These are phyloP conservation scores for Mytilinidion resinicola DNA, from an alignment of 495 filamentous ascomycete genomes.

Conservation along the genomic window DNA sequence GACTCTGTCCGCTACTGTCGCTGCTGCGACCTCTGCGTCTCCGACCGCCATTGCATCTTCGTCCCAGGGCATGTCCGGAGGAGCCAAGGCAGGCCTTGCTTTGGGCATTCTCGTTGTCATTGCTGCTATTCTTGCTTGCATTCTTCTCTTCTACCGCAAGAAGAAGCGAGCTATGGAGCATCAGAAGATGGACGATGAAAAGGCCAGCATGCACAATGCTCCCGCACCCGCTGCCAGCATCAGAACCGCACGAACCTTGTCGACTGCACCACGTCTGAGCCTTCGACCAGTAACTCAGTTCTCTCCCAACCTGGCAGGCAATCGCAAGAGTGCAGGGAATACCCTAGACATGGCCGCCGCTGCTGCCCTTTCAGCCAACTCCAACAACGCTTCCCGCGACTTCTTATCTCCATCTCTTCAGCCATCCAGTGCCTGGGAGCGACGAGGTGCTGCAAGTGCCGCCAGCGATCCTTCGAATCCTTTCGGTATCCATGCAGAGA, in stretches of 20 bases:
- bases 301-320: constrained; percentile 56
- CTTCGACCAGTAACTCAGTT: constrained; percentile 86
- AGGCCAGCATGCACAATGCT: constrained; percentile 43
- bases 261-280: constrained; percentile 67
- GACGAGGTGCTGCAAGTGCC: constrained; percentile 43
- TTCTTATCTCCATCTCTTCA: constrained; percentile 27
- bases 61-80: constrained; percentile 50
- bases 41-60: constrained; percentile 30
- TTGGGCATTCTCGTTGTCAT: constrained; percentile 68
- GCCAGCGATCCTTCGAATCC: constrained; percentile 31
- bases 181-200: constrained; percentile 51
- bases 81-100: constrained; percentile 75
- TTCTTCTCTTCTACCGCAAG: constrained; percentile 61
- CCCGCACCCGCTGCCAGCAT: constrained; percentile 28
- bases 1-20: constrained; percentile 30
- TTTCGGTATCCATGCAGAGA: constrained; percentile 47
- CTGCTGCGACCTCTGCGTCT: constrained; percentile 23
- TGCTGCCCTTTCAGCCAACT: constrained; percentile 24
- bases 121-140: constrained; percentile 51
- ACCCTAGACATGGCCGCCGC: constrained; percentile 40
- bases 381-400: not conserved
- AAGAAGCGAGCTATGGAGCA: constrained; percentile 50
- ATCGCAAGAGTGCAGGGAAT: constrained; percentile 40
- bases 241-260: constrained; percentile 38
- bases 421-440: constrained; percentile 42